Evolutionary conservation across 495 filamentous ascomycete genomes (phyloP), one percentile per base, ranked within the genome.

Genomic region (Eremomyces bilateralis): DNA sequence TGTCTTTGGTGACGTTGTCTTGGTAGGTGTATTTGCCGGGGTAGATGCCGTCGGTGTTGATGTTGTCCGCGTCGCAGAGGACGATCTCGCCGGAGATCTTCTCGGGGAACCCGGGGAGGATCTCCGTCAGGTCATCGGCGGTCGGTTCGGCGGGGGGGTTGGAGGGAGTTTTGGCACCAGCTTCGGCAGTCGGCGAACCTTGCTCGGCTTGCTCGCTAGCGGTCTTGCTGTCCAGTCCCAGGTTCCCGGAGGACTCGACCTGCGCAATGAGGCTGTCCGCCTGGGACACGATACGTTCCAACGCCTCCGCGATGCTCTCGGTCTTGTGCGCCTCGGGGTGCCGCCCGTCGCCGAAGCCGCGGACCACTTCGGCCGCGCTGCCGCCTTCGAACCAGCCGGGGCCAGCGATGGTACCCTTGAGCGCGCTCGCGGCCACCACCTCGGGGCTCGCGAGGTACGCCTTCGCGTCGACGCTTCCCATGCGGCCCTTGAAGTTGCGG

Each of bases 401-500:
- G 1, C 83, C 78, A 2, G 65, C 58, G 31, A 94, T 81, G 41
- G 64, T 69, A 16, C 84, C 84, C 24, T 63, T 59, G 22, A 93
- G 53, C 4, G 84, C 84, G 41, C 76, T 82, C 0, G 85, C 84
- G 12, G 85, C 85, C 2, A 95, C 85, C 10, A 93, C 76, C 42
- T 93, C 84, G 3, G 88, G 85, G 40, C 73, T 82, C 5, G 73
- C 79, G 2, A 97, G 71, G 50, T 95, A 95, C 0, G 83, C 81
- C 42, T 80, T 76, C 0, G 82, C 80, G 3, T 82, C 71, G 4
- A 63, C 71, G 4, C 63, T 71, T 3, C 85, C 84, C 83, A 93
- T 92, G 15, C 85, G 69, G 0, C 81, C 84, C 56, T 88, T 84
- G 62, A 91, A 93, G 53, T 92, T 93, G 15, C 85, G 71, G 59